Evolutionary conservation across 306 rosid genomes (phyloP).

Genomic region (Spatholobus suberectus): DNA sequence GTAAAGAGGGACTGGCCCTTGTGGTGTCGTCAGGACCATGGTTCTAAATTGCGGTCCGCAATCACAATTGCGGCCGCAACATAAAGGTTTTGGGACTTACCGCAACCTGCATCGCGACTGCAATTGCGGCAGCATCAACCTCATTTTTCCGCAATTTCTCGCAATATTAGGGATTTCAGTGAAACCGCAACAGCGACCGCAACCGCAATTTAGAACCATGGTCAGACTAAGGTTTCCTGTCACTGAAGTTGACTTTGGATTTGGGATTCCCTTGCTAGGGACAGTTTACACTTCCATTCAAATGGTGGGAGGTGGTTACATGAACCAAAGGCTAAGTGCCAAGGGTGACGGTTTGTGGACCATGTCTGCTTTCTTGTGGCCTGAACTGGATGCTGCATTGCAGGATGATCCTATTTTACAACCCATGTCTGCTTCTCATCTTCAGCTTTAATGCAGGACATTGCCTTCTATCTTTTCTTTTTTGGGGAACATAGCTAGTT

Average conservation of each 20-base stretch:
- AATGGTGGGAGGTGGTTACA: constrained; percentile 73
- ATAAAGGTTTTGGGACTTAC: too few relatives aligned
- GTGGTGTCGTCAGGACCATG: constrained; percentile 73
- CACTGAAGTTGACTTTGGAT: constrained; percentile 76
- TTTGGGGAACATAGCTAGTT: too few relatives aligned
- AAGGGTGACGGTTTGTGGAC: constrained; percentile 79
- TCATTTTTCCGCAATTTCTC: too few relatives aligned
- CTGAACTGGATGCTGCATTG: constrained; percentile 68
- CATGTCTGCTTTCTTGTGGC: constrained; percentile 86
- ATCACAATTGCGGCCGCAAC: too few relatives aligned
- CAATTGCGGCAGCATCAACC: too few relatives aligned
- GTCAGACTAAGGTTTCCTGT: constrained; percentile 82
- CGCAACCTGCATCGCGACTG: too few relatives aligned
- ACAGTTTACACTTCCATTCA: constrained; percentile 68
- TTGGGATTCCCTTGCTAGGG: constrained; percentile 77
- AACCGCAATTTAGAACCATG: too few relatives aligned
- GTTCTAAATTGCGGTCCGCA: too few relatives aligned
- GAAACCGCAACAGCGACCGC: too few relatives aligned
- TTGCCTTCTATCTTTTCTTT: too few relatives aligned
- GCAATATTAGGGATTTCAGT: too few relatives aligned
- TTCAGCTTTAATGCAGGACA: constrained; percentile 48
- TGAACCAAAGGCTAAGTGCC: constrained; percentile 85
- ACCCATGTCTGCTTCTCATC: constrained; percentile 68
- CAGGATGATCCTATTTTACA: constrained; percentile 66
- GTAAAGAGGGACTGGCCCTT: constrained; percentile 58